Percentiles rank a stretch among this genome's conserved stretches.
Evolutionary conservation across 2,329 filamentous ascomycete species (phyloP).

Genomic region (Metarhizium robertsii): DNA sequence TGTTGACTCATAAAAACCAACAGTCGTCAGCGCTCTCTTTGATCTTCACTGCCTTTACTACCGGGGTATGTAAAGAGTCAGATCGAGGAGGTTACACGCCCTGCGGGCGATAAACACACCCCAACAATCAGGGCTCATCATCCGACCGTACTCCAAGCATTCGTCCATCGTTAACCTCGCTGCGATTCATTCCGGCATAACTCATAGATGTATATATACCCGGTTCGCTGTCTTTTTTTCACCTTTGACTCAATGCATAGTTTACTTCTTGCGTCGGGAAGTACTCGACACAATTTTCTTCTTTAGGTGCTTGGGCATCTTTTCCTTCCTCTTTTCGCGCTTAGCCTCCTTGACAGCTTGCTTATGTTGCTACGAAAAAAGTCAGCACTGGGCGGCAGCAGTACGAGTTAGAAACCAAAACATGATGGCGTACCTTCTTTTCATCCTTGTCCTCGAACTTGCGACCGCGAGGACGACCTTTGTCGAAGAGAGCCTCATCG

Average conservation of each 20-base stretch:
- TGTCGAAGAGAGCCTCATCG: slow-evolving; percentile 49
- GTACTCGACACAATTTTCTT: slow-evolving; percentile 67
- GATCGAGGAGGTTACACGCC: slow-evolving; percentile 29
- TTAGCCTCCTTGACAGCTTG: slow-evolving; percentile 90
- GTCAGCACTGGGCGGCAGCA: slow-evolving; percentile 12
- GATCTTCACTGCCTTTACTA: slow-evolving; percentile 34
- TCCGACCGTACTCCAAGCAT: slow-evolving; percentile 24
- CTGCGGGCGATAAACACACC: slow-evolving; percentile 19
- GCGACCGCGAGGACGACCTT: slow-evolving; percentile 66
- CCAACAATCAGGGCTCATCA: slow-evolving; percentile 36
- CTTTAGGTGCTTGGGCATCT: slow-evolving; percentile 95
- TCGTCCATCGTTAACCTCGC: neutral
- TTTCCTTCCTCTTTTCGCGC: slow-evolving; percentile 83
- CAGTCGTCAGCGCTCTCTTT: slow-evolving; percentile 41
- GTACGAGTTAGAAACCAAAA: neutral
- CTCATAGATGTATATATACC: neutral
- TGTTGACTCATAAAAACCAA: neutral
- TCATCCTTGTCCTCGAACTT: slow-evolving; percentile 85
- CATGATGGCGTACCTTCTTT: slow-evolving; percentile 52
- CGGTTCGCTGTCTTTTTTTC: slow-evolving; percentile 5
- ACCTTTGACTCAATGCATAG: slow-evolving; percentile 4
- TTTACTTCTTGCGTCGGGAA: slow-evolving; percentile 53
- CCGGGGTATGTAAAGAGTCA: neutral
- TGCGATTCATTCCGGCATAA: neutral
- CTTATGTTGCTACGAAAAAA: slow-evolving; percentile 54